phyloP scores from a whole-genome alignment of 140 eudicot genomes.

The Bidens hawaiensis region DNA sequence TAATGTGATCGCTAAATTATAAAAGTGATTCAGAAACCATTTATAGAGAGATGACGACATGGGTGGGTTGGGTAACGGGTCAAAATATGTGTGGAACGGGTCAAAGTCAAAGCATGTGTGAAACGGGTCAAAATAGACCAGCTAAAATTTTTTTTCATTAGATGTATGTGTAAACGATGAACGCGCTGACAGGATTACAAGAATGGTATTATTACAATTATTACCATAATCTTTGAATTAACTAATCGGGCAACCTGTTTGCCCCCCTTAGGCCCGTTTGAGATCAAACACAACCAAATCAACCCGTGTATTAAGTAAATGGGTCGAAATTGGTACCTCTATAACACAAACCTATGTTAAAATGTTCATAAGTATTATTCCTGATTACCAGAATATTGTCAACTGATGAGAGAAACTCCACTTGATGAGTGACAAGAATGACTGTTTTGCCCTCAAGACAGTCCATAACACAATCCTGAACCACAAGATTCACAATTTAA shows the following conservation, averaged over 20 bases:
- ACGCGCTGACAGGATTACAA: too few species aligned
- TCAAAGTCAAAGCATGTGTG: too few species aligned
- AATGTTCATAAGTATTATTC: too few species aligned
- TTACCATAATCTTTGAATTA: too few species aligned
- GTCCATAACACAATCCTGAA: too few species aligned
- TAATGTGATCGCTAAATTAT: not conserved
- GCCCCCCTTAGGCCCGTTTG: not conserved
- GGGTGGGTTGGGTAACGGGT: not conserved
- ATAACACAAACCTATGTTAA: not conserved
- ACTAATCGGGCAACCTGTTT: not conserved
- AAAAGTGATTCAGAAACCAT: too few species aligned
- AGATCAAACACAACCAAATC: not conserved
- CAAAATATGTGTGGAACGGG: not conserved
- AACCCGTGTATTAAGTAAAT: not conserved
- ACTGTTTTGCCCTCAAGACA: too few species aligned
- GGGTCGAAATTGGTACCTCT: not conserved
- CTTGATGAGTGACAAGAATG: too few species aligned
- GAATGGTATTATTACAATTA: too few species aligned
- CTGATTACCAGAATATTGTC: too few species aligned
- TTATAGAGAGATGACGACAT: not conserved
- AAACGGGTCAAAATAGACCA: not conserved
- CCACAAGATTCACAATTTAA: too few species aligned
- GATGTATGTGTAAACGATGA: not conserved
- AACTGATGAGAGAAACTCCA: too few species aligned
- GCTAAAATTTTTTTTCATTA: not conserved